Percentiles rank a stretch among this genome's conserved stretches.
These are phyloP conservation scores for Penicillium janthinellum DNA, from an alignment of 2,329 filamentous ascomycete species.

Conservation along the genomic window DNA sequence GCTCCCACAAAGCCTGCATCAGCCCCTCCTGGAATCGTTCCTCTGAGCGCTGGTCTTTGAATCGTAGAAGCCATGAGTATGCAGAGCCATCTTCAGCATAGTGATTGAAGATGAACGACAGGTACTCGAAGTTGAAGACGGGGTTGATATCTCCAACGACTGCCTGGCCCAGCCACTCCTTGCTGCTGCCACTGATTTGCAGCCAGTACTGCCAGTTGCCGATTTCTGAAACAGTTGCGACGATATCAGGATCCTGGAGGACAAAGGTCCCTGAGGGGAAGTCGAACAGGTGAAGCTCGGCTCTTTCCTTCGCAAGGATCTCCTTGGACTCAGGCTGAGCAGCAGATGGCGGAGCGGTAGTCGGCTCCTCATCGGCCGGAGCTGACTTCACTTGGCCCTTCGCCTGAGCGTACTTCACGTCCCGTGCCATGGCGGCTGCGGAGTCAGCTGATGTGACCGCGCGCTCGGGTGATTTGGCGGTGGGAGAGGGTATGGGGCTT, in stretches of 20 bases:
- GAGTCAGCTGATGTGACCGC: constrained; percentile 45
- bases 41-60: constrained; percentile 77
- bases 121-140: constrained; percentile 97
- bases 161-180: constrained; percentile 83
- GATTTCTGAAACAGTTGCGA: constrained; percentile 79
- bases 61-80: constrained; percentile 92
- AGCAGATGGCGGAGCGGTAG: constrained; percentile 62
- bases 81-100: constrained; percentile 85
- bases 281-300: constrained; percentile 92
- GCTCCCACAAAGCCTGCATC: constrained; percentile 96
- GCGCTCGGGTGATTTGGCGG: constrained; percentile 35
- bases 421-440: constrained; percentile 48
- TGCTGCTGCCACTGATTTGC: constrained; percentile 73
- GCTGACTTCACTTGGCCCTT: constrained; percentile 44
- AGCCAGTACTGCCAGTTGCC: constrained; percentile 96
- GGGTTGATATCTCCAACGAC: constrained; percentile 92
- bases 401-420: constrained; percentile 45
- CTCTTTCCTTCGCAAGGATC: constrained; percentile 72
- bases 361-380: constrained; percentile 50
- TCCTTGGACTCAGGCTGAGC: constrained; percentile 69
- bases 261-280: constrained; percentile 84
- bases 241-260: constrained; percentile 72
- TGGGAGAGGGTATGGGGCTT: constrained; percentile 57
- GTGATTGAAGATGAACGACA: constrained; percentile 99
- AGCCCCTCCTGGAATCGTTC: constrained; percentile 91